Base-by-base conservation (phyloP, 129 eudicot genomes). In the Kitagawia praeruptora region DNA sequence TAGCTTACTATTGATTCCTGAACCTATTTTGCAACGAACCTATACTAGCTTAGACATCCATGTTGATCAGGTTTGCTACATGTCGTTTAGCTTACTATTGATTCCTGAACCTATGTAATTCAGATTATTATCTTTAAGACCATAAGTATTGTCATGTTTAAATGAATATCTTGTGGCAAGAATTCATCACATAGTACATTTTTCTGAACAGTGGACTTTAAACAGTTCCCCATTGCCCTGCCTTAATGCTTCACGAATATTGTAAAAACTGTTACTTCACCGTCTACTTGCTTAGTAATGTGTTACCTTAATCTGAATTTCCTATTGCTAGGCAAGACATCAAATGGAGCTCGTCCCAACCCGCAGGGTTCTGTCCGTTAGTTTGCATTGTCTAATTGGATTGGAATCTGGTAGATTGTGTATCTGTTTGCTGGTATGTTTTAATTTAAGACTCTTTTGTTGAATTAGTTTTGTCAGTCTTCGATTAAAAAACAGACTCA, bases 321-420 rank as follows among this genome's bases (percentile, higher is more conserved):
- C 37, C 27, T 41, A 41, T 18, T 23, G 46, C 27, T 41, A 88
- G 92, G 88, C 81, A 82, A 81, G 86, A 88, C 89, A 19, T 89
- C 92, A 39, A 88, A 89, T 75, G 92, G 92, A 61, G 92, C 92
- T 61, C 86, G 92, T 8, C 92, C 92, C 12, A 88, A 88, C 63
- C 92, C 92, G 7, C 89, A 88, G 84, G 92, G 92, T 19, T 86
- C 92, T 38, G 86, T 88, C 51, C 85, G 58, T 73, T 88, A 88
- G 41, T 38, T 23, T 41, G 10, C 23, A 6, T 39, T 40, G 11
- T 72, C 14, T 19, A 72, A 39, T 4, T 66, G 21, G 41, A 28
- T 27, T 10, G 71, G 39, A 64, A 27, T 64, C 14, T 28, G 39
- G 71, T 64, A 8, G 13, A 25, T 64, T 9, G 71, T 28, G 4